Percentiles rank a stretch among this genome's conserved stretches.
These are phyloP conservation scores for Blastocystis sp. DNA, from an alignment of 352 stramenopile species.

Conservation along the genomic window DNA sequence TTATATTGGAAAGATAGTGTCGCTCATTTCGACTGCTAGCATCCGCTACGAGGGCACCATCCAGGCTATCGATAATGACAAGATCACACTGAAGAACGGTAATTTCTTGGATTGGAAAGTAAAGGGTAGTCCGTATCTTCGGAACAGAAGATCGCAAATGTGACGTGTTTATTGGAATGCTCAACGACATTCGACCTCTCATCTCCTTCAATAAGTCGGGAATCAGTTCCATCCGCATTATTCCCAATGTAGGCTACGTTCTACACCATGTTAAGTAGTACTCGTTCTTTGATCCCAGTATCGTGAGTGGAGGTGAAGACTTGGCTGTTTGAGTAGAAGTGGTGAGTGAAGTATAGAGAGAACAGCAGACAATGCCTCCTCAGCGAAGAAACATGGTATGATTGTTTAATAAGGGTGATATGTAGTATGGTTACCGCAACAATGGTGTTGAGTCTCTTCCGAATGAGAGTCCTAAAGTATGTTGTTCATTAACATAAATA, in stretches of 20 bases:
- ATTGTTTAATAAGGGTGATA: neutral
- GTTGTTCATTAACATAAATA: neutral
- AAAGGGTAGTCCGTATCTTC: constrained; percentile 41
- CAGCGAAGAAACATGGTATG: neutral
- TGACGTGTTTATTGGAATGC: constrained; percentile 43
- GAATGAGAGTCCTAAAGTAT: neutral
- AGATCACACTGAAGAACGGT: constrained; percentile 53
- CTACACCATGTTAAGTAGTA: neutral
- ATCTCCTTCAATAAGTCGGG: constrained; percentile 40
- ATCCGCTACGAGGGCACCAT: constrained; percentile 52
- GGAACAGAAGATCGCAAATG: constrained; percentile 52
- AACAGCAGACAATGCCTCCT: neutral
- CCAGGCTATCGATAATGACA: constrained; percentile 49
- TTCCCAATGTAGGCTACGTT: neutral
- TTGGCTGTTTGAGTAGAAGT: neutral
- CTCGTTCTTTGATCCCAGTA: constrained; percentile 40
- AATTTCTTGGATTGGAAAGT: neutral
- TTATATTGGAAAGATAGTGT: constrained; percentile 50
- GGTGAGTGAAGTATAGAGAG: neutral
- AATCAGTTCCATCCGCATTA: constrained; percentile 32
- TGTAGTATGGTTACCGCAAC: neutral
- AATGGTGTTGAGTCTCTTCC: too few species aligned
- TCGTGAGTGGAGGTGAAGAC: neutral
- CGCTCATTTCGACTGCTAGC: constrained; percentile 26
- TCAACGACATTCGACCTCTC: constrained; percentile 26